These are phyloP conservation scores for Aurantiochytrium sp. DNA, from an alignment of 108 stramenopile species.

Conservation along the genomic window DNA sequence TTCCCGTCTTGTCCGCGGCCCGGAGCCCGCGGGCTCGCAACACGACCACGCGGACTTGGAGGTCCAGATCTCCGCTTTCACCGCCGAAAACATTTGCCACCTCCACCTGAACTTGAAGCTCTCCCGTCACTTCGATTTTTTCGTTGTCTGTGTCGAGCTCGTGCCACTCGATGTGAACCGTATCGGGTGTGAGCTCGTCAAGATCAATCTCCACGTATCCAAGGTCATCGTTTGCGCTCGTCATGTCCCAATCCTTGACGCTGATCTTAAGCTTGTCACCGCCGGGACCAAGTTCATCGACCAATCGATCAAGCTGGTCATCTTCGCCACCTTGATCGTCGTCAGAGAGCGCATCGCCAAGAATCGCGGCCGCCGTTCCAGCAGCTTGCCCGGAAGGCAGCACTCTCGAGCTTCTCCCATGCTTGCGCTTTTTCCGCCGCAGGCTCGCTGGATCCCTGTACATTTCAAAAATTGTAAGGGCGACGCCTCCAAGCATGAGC, in stretches of 20 bases:
- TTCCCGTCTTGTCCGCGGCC: background rate
- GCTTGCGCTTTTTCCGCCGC: background rate
- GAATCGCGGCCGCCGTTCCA: too few relatives aligned
- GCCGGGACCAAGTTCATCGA: background rate
- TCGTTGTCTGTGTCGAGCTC: conserved; percentile 3
- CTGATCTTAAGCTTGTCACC: background rate
- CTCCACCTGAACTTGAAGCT: background rate
- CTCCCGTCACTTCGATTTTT: background rate
- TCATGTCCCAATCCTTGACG: conserved; percentile 6
- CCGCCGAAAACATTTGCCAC: background rate
- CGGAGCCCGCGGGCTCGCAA: background rate
- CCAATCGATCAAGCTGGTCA: background rate
- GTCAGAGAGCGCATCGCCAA: too few relatives aligned
- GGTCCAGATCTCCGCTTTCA: background rate
- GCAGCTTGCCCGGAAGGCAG: background rate
- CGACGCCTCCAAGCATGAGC: background rate
- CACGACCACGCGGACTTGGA: background rate
- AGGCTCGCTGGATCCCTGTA: background rate
- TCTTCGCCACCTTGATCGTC: background rate
- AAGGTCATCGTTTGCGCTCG: background rate
- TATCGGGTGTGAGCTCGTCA: background rate
- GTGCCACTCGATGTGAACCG: background rate
- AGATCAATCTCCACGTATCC: background rate
- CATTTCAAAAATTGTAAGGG: background rate
- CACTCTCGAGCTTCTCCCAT: background rate